Evolutionary conservation across 352 stramenopile genomes (phyloP).

Genomic region (Phytophthora sp.): DNA sequence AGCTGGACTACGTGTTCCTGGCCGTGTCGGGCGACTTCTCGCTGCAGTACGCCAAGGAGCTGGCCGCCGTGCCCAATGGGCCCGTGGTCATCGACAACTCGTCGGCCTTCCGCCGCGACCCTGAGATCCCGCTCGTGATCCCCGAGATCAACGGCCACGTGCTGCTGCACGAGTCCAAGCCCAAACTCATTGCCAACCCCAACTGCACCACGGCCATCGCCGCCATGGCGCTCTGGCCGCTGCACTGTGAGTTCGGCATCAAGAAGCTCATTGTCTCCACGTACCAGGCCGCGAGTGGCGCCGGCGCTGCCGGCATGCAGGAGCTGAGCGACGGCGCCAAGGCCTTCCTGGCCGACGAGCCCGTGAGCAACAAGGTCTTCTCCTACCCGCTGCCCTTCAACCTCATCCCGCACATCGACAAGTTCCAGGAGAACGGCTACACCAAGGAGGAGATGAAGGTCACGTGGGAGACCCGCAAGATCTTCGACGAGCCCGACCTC

Average conservation of each 20-base stretch:
- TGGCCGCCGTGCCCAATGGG: constrained; percentile 80
- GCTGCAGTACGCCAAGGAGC: constrained; percentile 93
- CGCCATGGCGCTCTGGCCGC: constrained; percentile 96
- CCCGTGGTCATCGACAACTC: constrained; percentile 99
- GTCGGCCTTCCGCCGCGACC: constrained; percentile 95
- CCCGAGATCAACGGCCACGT: constrained; percentile 95
- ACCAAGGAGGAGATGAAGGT: constrained; percentile 99
- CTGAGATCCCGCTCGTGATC: constrained; percentile 93
- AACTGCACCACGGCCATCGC: constrained; percentile 99
- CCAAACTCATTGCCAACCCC: constrained; percentile 98
- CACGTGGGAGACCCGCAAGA: constrained; percentile 98
- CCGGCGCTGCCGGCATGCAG: constrained; percentile 94
- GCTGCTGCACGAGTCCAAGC: constrained; percentile 58
- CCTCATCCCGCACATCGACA: constrained; percentile 99
- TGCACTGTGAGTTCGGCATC: constrained; percentile 96
- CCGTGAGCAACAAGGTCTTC: constrained; percentile 93
- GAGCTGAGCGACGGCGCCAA: constrained; percentile 92
- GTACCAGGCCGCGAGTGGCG: constrained; percentile 94
- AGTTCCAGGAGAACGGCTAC: constrained; percentile 98
- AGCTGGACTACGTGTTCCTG: constrained; percentile 97
- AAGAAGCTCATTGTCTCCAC: constrained; percentile 97
- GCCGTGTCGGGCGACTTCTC: constrained; percentile 97
- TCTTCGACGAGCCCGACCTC: constrained; percentile 91
- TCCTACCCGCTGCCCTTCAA: constrained; percentile 98
- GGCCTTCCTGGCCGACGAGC: constrained; percentile 79